Evolutionary conservation across 352 stramenopile species (phyloP).

Genomic region (Pythium rhizo-oryzae): DNA sequence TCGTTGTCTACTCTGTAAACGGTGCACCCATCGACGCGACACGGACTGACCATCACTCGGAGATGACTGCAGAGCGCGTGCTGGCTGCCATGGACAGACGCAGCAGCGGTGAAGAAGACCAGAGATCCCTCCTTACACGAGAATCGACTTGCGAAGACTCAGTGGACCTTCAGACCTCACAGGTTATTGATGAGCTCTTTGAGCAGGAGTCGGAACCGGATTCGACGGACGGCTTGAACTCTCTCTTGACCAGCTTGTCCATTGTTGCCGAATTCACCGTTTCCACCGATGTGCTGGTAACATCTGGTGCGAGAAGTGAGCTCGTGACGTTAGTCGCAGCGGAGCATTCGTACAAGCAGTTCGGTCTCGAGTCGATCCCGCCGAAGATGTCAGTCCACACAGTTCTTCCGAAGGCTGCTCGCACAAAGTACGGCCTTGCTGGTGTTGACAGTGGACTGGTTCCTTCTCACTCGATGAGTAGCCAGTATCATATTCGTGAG

Average conservation of each 20-base stretch:
- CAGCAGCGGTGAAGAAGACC: slow-evolving; percentile 47
- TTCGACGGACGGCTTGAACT: slow-evolving; percentile 37
- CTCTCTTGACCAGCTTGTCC: slow-evolving; percentile 33
- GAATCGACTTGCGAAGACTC: slow-evolving; percentile 22
- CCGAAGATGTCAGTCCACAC: slow-evolving; percentile 82
- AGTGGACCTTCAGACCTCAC: slow-evolving; percentile 34
- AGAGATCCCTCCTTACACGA: slow-evolving; percentile 14
- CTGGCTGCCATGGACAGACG: slow-evolving; percentile 67
- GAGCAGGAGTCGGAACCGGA: slow-evolving; percentile 73
- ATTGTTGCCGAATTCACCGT: slow-evolving; percentile 82
- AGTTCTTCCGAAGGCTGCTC: slow-evolving; percentile 70
- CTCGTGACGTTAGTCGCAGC: slow-evolving; percentile 60
- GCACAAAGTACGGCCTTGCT: slow-evolving; percentile 64
- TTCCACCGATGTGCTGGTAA: slow-evolving; percentile 65
- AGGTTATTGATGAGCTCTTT: slow-evolving; percentile 82
- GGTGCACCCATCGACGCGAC: slow-evolving; percentile 31
- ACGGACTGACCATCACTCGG: slow-evolving; percentile 50
- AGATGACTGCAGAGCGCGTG: slow-evolving; percentile 75
- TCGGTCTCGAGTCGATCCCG: slow-evolving; percentile 50
- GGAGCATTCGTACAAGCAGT: slow-evolving; percentile 79
- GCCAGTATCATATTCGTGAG: slow-evolving; percentile 88
- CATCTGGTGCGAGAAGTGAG: slow-evolving; percentile 61
- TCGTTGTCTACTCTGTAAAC: slow-evolving; percentile 76
- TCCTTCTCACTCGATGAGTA: slow-evolving; percentile 67
- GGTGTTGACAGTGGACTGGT: slow-evolving; percentile 56